Evolutionary conservation across 2,329 filamentous ascomycete genomes (phyloP).

Genomic region (Chrysosporium keratinophilum): DNA sequence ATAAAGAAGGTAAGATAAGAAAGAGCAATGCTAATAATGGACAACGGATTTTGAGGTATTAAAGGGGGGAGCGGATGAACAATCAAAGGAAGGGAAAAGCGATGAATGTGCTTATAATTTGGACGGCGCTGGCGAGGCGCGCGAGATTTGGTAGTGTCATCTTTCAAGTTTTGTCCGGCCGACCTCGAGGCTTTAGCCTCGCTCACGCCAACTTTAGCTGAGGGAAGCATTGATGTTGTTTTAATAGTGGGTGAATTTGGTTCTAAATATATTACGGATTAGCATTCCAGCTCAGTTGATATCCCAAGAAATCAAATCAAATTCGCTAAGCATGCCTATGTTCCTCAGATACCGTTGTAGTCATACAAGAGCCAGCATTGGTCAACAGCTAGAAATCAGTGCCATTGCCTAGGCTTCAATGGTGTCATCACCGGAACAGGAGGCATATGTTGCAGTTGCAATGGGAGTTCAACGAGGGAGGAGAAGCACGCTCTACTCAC

Average conservation of each 20-base stretch:
- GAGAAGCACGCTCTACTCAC: not conserved
- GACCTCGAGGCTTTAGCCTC: not conserved
- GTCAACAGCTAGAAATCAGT: slow-evolving; percentile 44
- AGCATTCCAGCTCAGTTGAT: not conserved
- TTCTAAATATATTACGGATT: not conserved
- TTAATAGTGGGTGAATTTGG: not conserved
- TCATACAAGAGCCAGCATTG: slow-evolving; percentile 55
- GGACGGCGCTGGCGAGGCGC: slow-evolving; percentile 33
- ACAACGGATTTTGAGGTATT: slow-evolving; percentile 86
- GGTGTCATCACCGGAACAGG: slow-evolving; percentile 38
- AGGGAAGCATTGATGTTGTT: not conserved
- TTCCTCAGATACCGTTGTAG: slow-evolving; percentile 97
- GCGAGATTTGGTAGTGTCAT: not conserved
- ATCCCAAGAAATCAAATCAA: not conserved
- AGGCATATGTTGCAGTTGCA: not conserved
- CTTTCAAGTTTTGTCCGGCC: not conserved
- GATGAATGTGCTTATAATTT: slow-evolving; percentile 68
- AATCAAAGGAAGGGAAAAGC: slow-evolving; percentile 66
- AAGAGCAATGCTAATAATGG: slow-evolving; percentile 67
- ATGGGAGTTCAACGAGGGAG: too few species aligned
- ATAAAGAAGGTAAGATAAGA: slow-evolving; percentile 66
- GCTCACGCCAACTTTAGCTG: not conserved
- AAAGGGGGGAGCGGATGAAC: slow-evolving; percentile 78
- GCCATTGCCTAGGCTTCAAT: slow-evolving; percentile 39
- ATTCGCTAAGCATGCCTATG: slow-evolving; percentile 2